Evolutionary conservation across 495 filamentous ascomycete species (phyloP).

Genomic region (Aspergillus affinis): DNA sequence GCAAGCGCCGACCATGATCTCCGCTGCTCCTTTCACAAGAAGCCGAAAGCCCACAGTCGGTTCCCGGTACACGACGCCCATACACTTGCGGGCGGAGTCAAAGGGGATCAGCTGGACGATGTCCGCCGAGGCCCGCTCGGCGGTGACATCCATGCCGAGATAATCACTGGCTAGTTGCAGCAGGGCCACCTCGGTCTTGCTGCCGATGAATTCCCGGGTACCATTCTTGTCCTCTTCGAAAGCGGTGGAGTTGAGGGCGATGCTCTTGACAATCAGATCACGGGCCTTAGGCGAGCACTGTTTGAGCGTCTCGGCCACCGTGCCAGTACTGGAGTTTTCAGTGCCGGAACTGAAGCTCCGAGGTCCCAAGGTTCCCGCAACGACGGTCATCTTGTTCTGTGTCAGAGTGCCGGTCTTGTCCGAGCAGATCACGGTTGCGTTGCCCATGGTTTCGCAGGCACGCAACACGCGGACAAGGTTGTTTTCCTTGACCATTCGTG

Average conservation of each 20-base stretch:
- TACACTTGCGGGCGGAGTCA: slow-evolving; percentile 67
- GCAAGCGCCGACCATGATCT: slow-evolving; percentile 60
- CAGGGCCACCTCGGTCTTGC: slow-evolving; percentile 71
- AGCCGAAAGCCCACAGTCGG: slow-evolving; percentile 56
- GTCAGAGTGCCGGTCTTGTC: slow-evolving; percentile 74
- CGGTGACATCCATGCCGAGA: slow-evolving; percentile 61
- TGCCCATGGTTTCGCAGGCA: slow-evolving; percentile 73
- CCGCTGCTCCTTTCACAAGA: slow-evolving; percentile 68
- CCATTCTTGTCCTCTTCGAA: slow-evolving; percentile 64
- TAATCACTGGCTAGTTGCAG: slow-evolving; percentile 60
- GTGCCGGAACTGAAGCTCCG: slow-evolving; percentile 48
- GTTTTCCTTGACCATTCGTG: slow-evolving; percentile 67
- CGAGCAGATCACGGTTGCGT: slow-evolving; percentile 67
- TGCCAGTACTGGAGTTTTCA: slow-evolving; percentile 19
- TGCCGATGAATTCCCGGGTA: slow-evolving; percentile 58
- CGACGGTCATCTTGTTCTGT: slow-evolving; percentile 71
- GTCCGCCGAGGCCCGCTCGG: slow-evolving; percentile 58
- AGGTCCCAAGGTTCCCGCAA: slow-evolving; percentile 60
- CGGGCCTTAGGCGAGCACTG: slow-evolving; percentile 40
- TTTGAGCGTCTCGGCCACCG: slow-evolving; percentile 36
- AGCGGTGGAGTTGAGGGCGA: slow-evolving; percentile 66
- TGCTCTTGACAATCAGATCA: slow-evolving; percentile 56
- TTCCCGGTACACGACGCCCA: slow-evolving; percentile 64
- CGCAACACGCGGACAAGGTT: slow-evolving; percentile 65
- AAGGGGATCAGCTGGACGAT: slow-evolving; percentile 67